Base-by-base conservation (phyloP, 352 stramenopile species). In the Peronosclerospora sorghi region DNA sequence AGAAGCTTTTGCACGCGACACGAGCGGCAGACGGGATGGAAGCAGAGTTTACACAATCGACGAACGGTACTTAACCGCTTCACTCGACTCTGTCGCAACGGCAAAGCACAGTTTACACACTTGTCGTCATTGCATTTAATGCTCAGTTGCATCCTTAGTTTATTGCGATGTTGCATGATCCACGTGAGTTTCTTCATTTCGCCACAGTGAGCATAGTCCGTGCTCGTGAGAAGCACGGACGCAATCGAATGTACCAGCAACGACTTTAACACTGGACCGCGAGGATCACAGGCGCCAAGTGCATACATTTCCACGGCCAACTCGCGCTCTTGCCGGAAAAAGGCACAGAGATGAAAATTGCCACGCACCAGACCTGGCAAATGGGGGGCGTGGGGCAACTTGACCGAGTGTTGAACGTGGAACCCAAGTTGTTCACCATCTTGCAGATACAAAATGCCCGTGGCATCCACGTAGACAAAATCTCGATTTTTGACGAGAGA, bases 181-280 rank as follows among this genome's bases (percentile, higher is more conserved):
- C 57, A 67, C 44, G 57, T 35, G 26, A 67, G 17, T 38, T 67
- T 67, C 30, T 61, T 59, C 57, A 67, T 67, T 32, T 67, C 53
- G 4, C 53, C 58, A n/a, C 58, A 67, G 34, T 67, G 45, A 0
- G 48, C 48, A 45, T 61, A 60, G 7, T 56, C 39, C 1, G 50
- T 54, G 41, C 48, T 56, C 13, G 58, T 21, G 21, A 67, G 46
- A 24, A 63, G 24, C 35, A 62, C 47, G 13, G 42, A 52, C 5
- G 48, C 46, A 5, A 63, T 4, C 4, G 51, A 43, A 10, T 58
- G 40, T 6, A 67, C 6, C 32, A 63, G 13, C 12, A 67, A 20
- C 0, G 48, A 53, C 41, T 51, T 56, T 4, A 60, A 27, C 0
- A 67, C 51, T 3, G 42, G 35, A 35, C 58, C 54, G 13, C 41